Evolutionary conservation across 2,329 filamentous ascomycete genomes (phyloP).

Genomic region (Fusarium sublunatum): DNA sequence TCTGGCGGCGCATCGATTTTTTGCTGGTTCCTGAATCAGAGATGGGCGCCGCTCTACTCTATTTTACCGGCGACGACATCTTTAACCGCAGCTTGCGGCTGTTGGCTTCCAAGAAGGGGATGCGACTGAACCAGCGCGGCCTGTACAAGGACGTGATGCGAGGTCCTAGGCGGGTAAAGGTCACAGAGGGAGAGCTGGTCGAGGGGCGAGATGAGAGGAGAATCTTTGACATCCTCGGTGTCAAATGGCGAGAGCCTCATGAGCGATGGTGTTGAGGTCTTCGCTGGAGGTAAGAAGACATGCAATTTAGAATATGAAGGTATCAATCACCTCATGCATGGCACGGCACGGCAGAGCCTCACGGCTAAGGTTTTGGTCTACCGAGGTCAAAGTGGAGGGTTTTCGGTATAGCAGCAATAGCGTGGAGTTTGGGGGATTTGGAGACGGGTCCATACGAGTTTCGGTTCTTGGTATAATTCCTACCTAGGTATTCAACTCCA

Average conservation of each 20-base stretch:
- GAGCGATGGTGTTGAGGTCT: constrained; percentile 75
- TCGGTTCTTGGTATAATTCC: constrained; percentile 1
- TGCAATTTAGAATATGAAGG: background rate
- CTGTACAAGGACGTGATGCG: constrained; percentile 78
- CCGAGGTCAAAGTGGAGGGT: constrained; percentile 39
- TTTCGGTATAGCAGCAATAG: constrained; percentile 26
- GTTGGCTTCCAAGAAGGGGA: constrained; percentile 81
- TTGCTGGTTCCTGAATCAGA: constrained; percentile 83
- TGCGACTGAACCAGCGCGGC: constrained; percentile 87
- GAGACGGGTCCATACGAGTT: constrained; percentile 9
- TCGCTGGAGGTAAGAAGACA: background rate
- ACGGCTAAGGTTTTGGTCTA: constrained; percentile 20
- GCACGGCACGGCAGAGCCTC: constrained; percentile 19
- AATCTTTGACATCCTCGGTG: constrained; percentile 84
- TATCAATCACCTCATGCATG: background rate
- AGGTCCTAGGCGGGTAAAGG: constrained; percentile 65
- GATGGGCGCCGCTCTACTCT: constrained; percentile 87
- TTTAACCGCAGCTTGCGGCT: constrained; percentile 90
- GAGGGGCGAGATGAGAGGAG: constrained; percentile 80
- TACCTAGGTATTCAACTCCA: background rate
- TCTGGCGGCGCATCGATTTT: constrained; percentile 87
- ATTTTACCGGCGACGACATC: constrained; percentile 95
- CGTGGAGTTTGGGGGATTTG: constrained; percentile 22
- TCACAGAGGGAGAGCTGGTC: constrained; percentile 75
- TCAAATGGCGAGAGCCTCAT: constrained; percentile 84